A percentile compares a stretch with the other conserved stretches of the same genome.
These are phyloP conservation scores for Ceratocystis destructans DNA, from an alignment of 2,329 filamentous ascomycete genomes.

Conservation along the genomic window DNA sequence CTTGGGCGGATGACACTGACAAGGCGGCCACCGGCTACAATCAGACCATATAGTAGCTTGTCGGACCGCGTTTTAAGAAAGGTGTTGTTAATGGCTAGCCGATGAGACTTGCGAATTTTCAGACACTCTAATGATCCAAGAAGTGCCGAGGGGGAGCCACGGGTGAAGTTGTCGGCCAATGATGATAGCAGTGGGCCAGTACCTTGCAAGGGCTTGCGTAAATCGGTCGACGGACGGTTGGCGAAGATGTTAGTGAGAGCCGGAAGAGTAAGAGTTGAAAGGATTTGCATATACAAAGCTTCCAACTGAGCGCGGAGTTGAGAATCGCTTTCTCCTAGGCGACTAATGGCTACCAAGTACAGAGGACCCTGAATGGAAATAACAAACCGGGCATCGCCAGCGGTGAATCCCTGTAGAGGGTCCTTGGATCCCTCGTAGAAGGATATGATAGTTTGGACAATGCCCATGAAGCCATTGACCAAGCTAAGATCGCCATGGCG, in stretches of 20 bases:
- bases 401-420: constrained; percentile 67
- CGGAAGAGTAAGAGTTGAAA: constrained; percentile 86
- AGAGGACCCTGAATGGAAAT: constrained; percentile 73
- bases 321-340: constrained; percentile 77
- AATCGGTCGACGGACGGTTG: constrained; percentile 81
- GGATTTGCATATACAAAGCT: constrained; percentile 92
- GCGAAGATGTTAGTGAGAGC: constrained; percentile 76
- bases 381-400: constrained; percentile 75
- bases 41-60: constrained; percentile 77
- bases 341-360: constrained; percentile 87
- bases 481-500: constrained; percentile 80
- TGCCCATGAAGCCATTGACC: constrained; percentile 86
- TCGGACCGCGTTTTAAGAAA: constrained; percentile 66
- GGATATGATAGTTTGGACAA: constrained; percentile 94
- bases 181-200: constrained; percentile 86
- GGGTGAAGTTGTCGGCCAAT: constrained; percentile 85
- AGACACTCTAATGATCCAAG: constrained; percentile 86
- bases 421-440: constrained; percentile 79
- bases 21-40: constrained; percentile 82
- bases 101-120: constrained; percentile 77
- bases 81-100: constrained; percentile 72
- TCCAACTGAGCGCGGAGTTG: constrained; percentile 82
- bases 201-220: constrained; percentile 77
- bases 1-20: constrained; percentile 92
- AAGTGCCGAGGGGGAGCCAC: constrained; percentile 76